These are phyloP conservation scores for Pezicula carpinea DNA, from an alignment of 2,329 filamentous ascomycete species.

Conservation along the genomic window DNA sequence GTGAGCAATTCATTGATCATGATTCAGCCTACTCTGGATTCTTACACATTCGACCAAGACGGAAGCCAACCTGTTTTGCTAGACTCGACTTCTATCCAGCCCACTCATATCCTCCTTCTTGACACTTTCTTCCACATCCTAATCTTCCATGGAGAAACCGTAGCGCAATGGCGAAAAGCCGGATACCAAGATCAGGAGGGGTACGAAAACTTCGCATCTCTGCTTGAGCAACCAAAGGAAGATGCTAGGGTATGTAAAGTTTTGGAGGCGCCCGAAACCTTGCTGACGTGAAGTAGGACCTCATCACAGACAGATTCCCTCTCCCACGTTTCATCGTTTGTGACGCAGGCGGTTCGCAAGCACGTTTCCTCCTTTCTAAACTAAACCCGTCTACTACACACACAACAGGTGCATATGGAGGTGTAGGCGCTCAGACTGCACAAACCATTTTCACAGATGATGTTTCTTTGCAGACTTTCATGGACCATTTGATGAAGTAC, in stretches of 20 bases:
- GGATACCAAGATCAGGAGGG: slow-evolving; percentile 98
- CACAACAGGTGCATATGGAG: slow-evolving; percentile 87
- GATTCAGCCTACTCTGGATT: slow-evolving; percentile 97
- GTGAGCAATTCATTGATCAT: slow-evolving; percentile 95
- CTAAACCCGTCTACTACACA: slow-evolving; percentile 97
- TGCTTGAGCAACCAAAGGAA: slow-evolving; percentile 92
- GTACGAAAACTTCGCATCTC: slow-evolving; percentile 88
- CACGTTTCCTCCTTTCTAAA: slow-evolving; percentile 93
- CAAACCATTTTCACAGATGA: slow-evolving; percentile 99
- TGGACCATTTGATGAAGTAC: slow-evolving; percentile 99
- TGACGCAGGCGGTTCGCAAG: slow-evolving; percentile 96
- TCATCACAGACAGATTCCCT: slow-evolving; percentile 97
- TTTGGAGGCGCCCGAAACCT: neutral
- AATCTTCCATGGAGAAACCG: slow-evolving; percentile 97
- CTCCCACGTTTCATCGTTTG: slow-evolving; percentile 97
- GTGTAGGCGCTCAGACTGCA: slow-evolving; percentile 76
- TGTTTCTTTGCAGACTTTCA: slow-evolving; percentile 96
- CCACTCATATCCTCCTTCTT: slow-evolving; percentile 86
- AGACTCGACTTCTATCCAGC: slow-evolving; percentile 93
- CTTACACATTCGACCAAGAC: slow-evolving; percentile 95
- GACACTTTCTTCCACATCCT: slow-evolving; percentile 99
- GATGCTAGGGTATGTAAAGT: slow-evolving; percentile 77
- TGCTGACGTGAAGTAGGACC: slow-evolving; percentile 55
- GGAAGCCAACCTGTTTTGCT: slow-evolving; percentile 89
- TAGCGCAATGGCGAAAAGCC: slow-evolving; percentile 96